Base-by-base conservation (phyloP, 108 stramenopile genomes). In the Cyclotella sp. region DNA sequence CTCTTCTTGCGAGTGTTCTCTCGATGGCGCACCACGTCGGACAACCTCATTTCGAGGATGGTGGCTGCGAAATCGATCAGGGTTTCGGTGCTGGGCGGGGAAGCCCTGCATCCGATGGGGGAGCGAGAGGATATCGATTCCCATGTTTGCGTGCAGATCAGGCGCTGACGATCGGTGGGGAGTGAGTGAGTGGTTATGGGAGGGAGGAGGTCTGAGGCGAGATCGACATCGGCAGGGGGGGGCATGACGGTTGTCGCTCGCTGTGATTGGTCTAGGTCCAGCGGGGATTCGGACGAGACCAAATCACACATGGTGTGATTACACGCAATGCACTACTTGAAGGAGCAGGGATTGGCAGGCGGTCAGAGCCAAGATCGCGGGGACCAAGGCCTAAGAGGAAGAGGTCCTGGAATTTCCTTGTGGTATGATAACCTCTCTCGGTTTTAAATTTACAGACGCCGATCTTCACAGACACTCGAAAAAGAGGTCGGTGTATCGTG, bases 21-120 rank as follows among this genome's bases (percentile, higher is more conserved):
- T 30, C 82, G 44, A 61, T 83, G 42, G 40, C 62, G 73, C 43
- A 78, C 82, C 9, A 83, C 68, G 46, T 83, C 82, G 39, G 66
- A 62, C 72, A 83, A 41, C 24, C 82, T 43, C 11, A 19, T 51
- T 58, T 83, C 82, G 19, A 83, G 30, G 42, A 83, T 76, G 51
- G 82, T 67, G 9, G 81, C 55, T 29, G 75, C 46, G n/a, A 66
- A 77, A 34, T 71, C 76, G 29, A 71, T 34, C 15, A 77, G 46
- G 19, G 81, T 72, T n/a, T 72, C 81, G 53, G 26, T 41, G 53
- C 40, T 34, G 16, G 81, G 76, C 6, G 62, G 41, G 61, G 71
- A 60, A 13, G 63, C 70, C 10, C 43, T 43, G 24, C 44, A 53
- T 43, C 80, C 80, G 11, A 47, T 15, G 0, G 69, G 70, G 6